Evolutionary conservation across 768 basidiomycete genomes (phyloP).

Genomic region (Serendipita sp.): DNA sequence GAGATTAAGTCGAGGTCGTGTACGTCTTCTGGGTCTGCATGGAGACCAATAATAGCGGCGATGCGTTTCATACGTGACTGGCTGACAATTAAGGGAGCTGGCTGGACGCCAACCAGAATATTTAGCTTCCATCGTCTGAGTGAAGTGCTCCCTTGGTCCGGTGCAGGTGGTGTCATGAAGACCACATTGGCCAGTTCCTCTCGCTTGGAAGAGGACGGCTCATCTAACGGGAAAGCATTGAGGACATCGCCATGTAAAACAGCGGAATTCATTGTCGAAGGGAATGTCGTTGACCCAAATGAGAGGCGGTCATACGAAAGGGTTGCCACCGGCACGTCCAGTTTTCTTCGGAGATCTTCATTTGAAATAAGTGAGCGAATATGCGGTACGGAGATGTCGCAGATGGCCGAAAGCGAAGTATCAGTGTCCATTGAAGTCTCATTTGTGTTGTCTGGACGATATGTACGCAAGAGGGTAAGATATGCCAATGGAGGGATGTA

Average conservation of each 20-base stretch:
- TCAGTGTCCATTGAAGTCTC: slow-evolving; percentile 11
- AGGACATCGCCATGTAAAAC: neutral
- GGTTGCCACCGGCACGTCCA: neutral
- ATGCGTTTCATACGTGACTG: neutral
- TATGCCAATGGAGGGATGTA: slow-evolving; percentile 56
- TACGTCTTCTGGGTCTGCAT: neutral
- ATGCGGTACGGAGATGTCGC: slow-evolving; percentile 38
- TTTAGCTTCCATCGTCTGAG: neutral
- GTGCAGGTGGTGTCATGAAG: neutral
- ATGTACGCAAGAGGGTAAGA: slow-evolving; percentile 34
- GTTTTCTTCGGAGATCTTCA: neutral
- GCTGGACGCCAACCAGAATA: neutral
- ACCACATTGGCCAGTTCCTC: neutral
- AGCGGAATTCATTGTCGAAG: neutral
- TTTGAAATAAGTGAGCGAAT: slow-evolving; percentile 22
- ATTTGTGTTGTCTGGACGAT: slow-evolving; percentile 12
- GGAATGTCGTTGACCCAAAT: neutral
- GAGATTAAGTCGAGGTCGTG: neutral
- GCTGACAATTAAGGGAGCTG: neutral
- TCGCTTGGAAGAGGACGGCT: neutral
- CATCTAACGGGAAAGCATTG: neutral
- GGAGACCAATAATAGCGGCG: neutral
- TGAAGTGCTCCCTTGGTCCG: neutral
- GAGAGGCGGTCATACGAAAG: neutral
- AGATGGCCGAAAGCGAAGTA: slow-evolving; percentile 13